Base-by-base conservation (phyloP, 2,329 filamentous ascomycete species). In the Hypomyces perniciosus region DNA sequence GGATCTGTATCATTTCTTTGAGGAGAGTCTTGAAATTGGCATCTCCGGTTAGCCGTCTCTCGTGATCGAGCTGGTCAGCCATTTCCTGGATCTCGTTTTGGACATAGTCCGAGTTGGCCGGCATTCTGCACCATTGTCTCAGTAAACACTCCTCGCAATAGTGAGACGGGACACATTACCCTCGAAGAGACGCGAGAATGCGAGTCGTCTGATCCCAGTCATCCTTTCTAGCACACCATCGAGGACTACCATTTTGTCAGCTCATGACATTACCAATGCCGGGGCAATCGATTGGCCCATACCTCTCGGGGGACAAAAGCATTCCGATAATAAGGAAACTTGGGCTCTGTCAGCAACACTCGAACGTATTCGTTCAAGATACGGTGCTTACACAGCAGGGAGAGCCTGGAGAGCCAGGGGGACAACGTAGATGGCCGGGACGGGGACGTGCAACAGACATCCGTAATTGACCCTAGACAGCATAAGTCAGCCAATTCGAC, bases 221-320 rank as follows among this genome's bases (percentile, higher is more conserved):
- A 58, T 86, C 83, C 59, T 81, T 75, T 57, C 81, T 80, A 27
- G 84, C 85, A 27, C 85, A 76, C 78, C 80, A 88, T 57, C 85
- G 77, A 10, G 84, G 84, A 6, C 81, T 85, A 53, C 12, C 76
- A 72, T 4, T 9, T 13, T 8, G 33, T 61, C 40, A 61, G 55
- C 2, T 9, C 9, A 35, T 6, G 12, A 46, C 46, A 35, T 12
- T 33, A 33, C 30, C 27, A n/a, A 34, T 13, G 13, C 26, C 35
- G 28, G 35, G 4, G 12, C 7, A 30, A 27, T 29, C 8, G 10
- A n/a, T 12, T 9, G 20, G 33, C 27, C 20, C 37, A 39, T 56
- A 68, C 68, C 68, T 72, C 56, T 78, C 76, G 8, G 73, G 73
- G 61, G 82, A 84, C 46, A 84, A 64, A 2, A 79, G 61, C 75